A percentile compares a stretch with the other conserved stretches of the same genome.
These are phyloP conservation scores for Hansenula lynferdii DNA, from an alignment of 1,139 yeast species.

Conservation along the genomic window DNA sequence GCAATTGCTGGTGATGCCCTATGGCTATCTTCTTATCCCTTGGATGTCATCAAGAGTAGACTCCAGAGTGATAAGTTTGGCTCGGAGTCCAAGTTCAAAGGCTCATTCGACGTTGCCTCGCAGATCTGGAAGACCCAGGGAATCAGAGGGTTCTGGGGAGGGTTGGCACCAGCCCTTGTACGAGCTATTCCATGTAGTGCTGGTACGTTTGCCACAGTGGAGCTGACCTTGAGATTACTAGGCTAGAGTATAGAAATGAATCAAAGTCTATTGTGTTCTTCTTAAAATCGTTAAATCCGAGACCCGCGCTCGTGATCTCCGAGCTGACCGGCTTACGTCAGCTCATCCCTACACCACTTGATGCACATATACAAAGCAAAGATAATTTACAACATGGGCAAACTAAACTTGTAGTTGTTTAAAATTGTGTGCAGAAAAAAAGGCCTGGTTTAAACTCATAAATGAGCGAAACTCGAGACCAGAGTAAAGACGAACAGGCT, in stretches of 20 bases:
- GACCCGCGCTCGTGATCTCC: too few species aligned
- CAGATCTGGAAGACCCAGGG: constrained; percentile 46
- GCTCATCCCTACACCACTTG: too few species aligned
- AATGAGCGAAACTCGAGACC: not conserved
- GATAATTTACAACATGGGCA: too few species aligned
- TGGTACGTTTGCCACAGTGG: constrained; percentile 76
- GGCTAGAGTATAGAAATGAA: constrained; percentile 32
- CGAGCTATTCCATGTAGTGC: constrained; percentile 76
- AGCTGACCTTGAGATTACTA: constrained; percentile 54
- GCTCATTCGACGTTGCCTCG: constrained; percentile 39
- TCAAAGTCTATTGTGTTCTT: too few species aligned
- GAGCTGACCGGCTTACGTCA: too few species aligned
- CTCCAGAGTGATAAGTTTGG: constrained; percentile 67
- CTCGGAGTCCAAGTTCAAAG: constrained; percentile 39
- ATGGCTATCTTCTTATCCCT: constrained; percentile 78
- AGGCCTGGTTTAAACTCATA: not conserved
- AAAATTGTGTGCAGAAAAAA: too few species aligned
- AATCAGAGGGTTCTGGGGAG: constrained; percentile 61
- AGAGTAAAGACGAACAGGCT: not conserved
- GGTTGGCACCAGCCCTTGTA: constrained; percentile 62
- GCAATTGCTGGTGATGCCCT: constrained; percentile 79
- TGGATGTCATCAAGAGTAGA: constrained; percentile 68
- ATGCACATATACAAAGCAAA: too few species aligned
- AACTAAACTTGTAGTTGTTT: too few species aligned
- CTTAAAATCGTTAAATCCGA: too few species aligned